Base-by-base conservation (phyloP, 768 basidiomycete genomes). In the Russula virescens region DNA sequence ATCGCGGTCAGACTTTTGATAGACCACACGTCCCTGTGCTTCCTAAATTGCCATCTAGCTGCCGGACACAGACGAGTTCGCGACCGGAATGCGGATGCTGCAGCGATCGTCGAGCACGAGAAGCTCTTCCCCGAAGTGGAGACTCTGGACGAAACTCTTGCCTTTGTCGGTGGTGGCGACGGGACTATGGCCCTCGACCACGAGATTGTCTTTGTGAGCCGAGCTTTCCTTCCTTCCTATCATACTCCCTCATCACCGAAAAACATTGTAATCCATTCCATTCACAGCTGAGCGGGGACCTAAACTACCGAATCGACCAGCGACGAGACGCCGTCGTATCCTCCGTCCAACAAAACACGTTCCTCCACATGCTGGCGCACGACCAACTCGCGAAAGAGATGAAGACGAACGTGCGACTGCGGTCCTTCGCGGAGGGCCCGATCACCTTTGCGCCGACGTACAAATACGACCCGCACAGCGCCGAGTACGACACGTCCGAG, bases 241-340 rank as follows among this genome's bases (percentile, higher is more conserved):
- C n/a, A n/a, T n/a, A n/a, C n/a, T n/a, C n/a, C n/a, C n/a, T n/a
- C n/a, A n/a, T n/a, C n/a, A n/a, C n/a, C n/a, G n/a, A n/a, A n/a
- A n/a, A n/a, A n/a, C n/a, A n/a, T n/a, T n/a, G n/a, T 13, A 18
- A 16, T 49, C 58, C 23, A 58, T 11, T 28, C 13, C 31, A 21
- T 25, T 1, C 48, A 10, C 61, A 93, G 91, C 74, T 95, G 52
- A 92, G 88, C 63, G 96, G 96, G 0, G 96, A 98, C 73, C 81
- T 99, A 76, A 99, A 99, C 75, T 99, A 98, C 71, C 93, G 96
- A 48, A 95, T 98, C 67, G 95, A 98, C 73, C 87, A 90, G 69
- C 85, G 94, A 1, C 82, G 96, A 26, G 95, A 98, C 25, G 79
- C 83, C 38, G 91, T 95, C 67, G 75, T 93, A 51, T 75, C 86